Percentiles rank a stretch among this genome's conserved stretches.
phyloP scores from a whole-genome alignment of 805 yeast species.

The Saccharomycopsis selenospora region DNA sequence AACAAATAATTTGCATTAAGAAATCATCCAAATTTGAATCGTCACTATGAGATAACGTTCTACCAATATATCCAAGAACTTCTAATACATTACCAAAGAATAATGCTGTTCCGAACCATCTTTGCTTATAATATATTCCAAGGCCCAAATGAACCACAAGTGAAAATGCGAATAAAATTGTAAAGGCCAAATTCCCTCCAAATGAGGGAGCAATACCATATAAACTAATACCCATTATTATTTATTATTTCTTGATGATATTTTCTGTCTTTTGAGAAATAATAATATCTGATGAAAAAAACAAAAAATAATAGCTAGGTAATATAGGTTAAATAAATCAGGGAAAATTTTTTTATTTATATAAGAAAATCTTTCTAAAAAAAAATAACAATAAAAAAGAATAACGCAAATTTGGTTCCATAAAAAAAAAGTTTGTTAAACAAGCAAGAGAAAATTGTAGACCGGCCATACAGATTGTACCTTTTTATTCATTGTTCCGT shows the following conservation, averaged over 20 bases:
- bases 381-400: no score
- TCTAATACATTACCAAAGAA: conserved; percentile 52
- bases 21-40: conserved; percentile 34
- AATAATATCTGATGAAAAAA: no score
- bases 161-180: conserved; percentile 46
- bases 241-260: neutral
- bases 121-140: conserved; percentile 43
- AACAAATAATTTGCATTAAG: conserved; percentile 55
- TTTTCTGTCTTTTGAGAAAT: neutral
- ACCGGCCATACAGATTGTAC: no score
- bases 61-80: conserved; percentile 58
- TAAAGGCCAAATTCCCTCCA: conserved; percentile 52
- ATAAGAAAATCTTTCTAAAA: no score
- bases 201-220: conserved; percentile 41
- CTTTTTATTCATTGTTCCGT: no score
- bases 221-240: no score
- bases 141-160: conserved; percentile 35
- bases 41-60: conserved; percentile 41
- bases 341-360: no score
- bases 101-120: conserved; percentile 61
- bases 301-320: no score
- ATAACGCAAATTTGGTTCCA: no score
- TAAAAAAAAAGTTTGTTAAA: no score
- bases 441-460: no score
- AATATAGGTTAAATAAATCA: no score